Conservation (phyloP, 108 stramenopile species). For the Cafeteria roenbergensis region DNA sequence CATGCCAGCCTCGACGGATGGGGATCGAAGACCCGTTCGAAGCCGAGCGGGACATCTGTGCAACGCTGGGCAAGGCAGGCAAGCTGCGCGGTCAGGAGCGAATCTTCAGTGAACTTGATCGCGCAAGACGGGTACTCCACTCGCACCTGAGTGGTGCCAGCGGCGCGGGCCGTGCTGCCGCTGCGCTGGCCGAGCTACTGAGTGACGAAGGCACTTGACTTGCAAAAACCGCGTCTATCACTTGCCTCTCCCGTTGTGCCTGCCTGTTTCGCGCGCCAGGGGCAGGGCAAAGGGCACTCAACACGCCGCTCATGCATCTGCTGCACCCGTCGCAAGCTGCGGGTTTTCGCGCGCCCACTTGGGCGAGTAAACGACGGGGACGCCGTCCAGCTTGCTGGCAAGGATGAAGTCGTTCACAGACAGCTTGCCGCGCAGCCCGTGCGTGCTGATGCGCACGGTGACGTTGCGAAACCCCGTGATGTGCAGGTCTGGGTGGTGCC, state of each 20-base stretch:
- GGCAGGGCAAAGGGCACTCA: no score
- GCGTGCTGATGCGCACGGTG: constrained; percentile 25
- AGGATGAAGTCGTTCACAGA: constrained; percentile 32
- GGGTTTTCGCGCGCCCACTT: constrained; percentile 33
- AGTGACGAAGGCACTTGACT: no score
- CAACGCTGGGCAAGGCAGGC: neutral
- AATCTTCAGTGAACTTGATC: no score
- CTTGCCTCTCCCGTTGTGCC: no score
- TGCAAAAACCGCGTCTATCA: no score
- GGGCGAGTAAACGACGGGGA: constrained; percentile 29
- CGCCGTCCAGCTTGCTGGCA: constrained; percentile 22
- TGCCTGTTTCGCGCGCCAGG: no score
- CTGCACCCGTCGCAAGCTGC: no score
- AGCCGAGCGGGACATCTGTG: neutral
- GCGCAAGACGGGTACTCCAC: no score
- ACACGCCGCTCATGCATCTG: no score
- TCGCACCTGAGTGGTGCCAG: no score
- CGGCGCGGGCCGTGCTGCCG: no score
- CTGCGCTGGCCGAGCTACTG: no score
- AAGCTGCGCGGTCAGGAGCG: neutral
- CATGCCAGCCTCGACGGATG: neutral
- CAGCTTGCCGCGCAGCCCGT: constrained; percentile 29
- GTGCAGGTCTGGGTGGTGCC: constrained; percentile 38
- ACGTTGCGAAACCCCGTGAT: constrained; percentile 33
- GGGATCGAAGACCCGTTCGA: neutral